These are phyloP conservation scores for Claviceps sp. DNA, from an alignment of 2,329 filamentous ascomycete genomes.

Conservation along the genomic window DNA sequence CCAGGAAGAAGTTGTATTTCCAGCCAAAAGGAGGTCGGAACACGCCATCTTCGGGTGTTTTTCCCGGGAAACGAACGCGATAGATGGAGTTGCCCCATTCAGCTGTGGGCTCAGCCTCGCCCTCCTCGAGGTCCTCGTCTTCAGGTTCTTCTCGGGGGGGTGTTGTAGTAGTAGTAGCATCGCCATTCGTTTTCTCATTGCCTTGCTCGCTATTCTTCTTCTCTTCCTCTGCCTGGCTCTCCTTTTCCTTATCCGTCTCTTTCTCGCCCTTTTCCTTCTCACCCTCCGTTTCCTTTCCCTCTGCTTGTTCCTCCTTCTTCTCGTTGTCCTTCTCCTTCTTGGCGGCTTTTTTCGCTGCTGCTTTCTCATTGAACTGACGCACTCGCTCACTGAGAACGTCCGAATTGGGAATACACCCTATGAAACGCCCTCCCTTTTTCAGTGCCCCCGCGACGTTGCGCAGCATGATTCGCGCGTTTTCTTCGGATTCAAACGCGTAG, in stretches of 20 bases:
- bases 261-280: background rate
- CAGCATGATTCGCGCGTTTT: constrained; percentile 82
- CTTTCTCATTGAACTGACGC: constrained; percentile 54
- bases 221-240: background rate
- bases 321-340: constrained; percentile 24
- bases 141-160: constrained; percentile 17
- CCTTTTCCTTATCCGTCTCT: background rate
- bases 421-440: constrained; percentile 88
- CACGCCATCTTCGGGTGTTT: constrained; percentile 71
- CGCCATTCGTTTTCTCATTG: constrained; percentile 9
- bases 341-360: constrained; percentile 25
- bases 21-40: constrained; percentile 93
- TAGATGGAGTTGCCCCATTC: constrained; percentile 94
- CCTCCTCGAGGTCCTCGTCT: constrained; percentile 43
- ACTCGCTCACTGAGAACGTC: constrained; percentile 75
- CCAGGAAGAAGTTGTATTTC: constrained; percentile 95
- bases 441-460: constrained; percentile 79
- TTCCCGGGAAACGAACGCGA: constrained; percentile 71
- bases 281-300: background rate
- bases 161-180: background rate
- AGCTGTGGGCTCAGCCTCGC: constrained; percentile 48
- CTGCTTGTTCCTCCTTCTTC: constrained; percentile 12
- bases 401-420: constrained; percentile 94
- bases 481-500: constrained; percentile 90
- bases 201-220: background rate